These are phyloP conservation scores for Echinosophora koreensis DNA, from an alignment of 306 rosid species.

Conservation along the genomic window DNA sequence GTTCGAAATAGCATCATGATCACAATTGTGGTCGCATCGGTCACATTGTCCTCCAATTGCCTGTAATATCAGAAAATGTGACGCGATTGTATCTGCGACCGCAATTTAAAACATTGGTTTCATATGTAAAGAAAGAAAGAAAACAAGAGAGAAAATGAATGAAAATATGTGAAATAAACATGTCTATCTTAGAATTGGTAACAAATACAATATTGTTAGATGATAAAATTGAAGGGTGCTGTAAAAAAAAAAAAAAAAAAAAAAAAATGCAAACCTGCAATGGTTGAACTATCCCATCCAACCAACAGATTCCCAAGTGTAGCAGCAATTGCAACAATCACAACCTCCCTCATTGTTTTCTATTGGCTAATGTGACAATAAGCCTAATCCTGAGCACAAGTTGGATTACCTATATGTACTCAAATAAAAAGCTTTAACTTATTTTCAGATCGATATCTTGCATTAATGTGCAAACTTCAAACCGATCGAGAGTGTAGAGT, in stretches of 20 bases:
- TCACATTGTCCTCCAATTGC: too few species aligned
- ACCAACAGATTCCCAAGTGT: constrained; percentile 82
- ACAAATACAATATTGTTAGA: neutral
- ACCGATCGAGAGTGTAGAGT: neutral
- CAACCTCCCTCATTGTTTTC: constrained; percentile 78
- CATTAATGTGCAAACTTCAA: neutral
- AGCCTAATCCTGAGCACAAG: constrained; percentile 8
- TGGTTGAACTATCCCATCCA: constrained; percentile 98
- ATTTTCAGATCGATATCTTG: neutral
- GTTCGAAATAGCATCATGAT: too few species aligned
- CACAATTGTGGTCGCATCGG: too few species aligned
- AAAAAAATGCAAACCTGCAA: constrained; percentile 66
- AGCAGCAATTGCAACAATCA: constrained; percentile 78
- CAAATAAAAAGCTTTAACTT: constrained; percentile 20
- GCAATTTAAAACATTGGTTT: neutral
- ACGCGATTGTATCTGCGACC: too few species aligned
- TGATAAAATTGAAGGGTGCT: neutral
- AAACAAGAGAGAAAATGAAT: neutral
- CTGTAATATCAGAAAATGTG: too few species aligned
- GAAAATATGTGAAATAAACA: neutral
- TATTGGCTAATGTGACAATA: neutral
- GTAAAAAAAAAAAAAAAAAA: constrained; percentile 1
- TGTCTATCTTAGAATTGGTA: neutral
- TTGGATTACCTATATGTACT: constrained; percentile 30
- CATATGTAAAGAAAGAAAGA: neutral